A percentile compares a stretch with the other conserved stretches of the same genome.
These are phyloP conservation scores for Plantago coronopus DNA, from an alignment of 305 asterid genomes.

Conservation along the genomic window DNA sequence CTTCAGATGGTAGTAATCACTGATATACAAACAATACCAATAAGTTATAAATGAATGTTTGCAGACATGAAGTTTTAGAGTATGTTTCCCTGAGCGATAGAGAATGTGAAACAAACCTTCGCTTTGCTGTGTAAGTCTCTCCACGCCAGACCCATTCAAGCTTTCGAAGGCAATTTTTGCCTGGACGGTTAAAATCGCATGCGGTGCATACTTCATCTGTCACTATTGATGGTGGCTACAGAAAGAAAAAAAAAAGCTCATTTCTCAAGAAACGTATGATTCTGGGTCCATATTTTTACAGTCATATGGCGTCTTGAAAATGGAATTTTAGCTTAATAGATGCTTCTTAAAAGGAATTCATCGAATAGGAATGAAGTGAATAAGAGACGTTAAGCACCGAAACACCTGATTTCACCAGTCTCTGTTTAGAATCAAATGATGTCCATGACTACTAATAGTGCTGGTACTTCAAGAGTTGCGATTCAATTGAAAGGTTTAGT, in stretches of 20 bases:
- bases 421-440: not conserved
- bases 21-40: constrained; percentile 34
- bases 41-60: constrained; percentile 17
- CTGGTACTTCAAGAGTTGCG: no score
- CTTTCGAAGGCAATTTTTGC: constrained; percentile 92
- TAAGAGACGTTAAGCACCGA: constrained; percentile 1
- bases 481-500: not conserved
- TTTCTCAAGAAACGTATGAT: constrained; percentile 21
- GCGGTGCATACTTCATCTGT: constrained; percentile 98
- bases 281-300: constrained; percentile 18
- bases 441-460: no score
- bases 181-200: constrained; percentile 97
- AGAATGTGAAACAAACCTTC: constrained; percentile 56
- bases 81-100: constrained; percentile 15
- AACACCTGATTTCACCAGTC: constrained; percentile 6
- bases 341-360: no score
- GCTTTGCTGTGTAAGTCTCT: constrained; percentile 90
- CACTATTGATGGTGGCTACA: constrained; percentile 94
- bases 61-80: constrained; percentile 17
- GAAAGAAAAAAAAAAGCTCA: constrained; percentile 30
- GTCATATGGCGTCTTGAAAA: constrained; percentile 19
- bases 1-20: constrained; percentile 90
- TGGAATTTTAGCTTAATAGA: constrained; percentile 18
- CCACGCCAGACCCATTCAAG: constrained; percentile 99
- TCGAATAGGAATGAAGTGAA: not conserved